These are phyloP conservation scores for Cupressus sempervirens DNA, from an alignment of 75 land plant species.

Conservation along the genomic window DNA sequence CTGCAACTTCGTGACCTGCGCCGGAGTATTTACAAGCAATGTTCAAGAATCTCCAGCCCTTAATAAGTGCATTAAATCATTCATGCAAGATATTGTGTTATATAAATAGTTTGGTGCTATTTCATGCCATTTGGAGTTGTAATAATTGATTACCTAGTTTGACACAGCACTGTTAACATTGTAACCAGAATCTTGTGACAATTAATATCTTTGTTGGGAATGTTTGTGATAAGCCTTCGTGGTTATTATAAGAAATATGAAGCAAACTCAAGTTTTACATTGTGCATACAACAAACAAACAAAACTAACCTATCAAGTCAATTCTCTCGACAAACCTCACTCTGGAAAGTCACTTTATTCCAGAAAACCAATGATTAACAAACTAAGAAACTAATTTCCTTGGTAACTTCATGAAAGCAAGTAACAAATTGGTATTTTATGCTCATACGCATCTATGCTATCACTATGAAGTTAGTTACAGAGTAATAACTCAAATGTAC, in stretches of 20 bases:
- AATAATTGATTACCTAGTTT: no score
- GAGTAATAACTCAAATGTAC: slow-evolving; percentile 13
- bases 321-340: background rate
- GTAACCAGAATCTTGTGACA: no score
- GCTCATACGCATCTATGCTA: background rate
- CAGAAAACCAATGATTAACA: background rate
- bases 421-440: background rate
- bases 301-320: background rate
- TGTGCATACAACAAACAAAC: background rate
- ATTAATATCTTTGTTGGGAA: no score
- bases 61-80: no score
- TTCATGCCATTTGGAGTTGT: no score
- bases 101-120: no score
- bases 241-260: background rate
- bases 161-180: no score
- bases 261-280: background rate
- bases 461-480: background rate
- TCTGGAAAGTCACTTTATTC: background rate
- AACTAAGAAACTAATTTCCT: background rate
- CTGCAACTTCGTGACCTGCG: no score
- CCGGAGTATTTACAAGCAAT: no score
- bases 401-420: background rate
- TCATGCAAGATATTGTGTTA: no score
- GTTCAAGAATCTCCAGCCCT: no score
- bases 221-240: no score